These are phyloP conservation scores for Bipolaris sorokiniana DNA, from an alignment of 2,329 filamentous ascomycete species.

Conservation along the genomic window DNA sequence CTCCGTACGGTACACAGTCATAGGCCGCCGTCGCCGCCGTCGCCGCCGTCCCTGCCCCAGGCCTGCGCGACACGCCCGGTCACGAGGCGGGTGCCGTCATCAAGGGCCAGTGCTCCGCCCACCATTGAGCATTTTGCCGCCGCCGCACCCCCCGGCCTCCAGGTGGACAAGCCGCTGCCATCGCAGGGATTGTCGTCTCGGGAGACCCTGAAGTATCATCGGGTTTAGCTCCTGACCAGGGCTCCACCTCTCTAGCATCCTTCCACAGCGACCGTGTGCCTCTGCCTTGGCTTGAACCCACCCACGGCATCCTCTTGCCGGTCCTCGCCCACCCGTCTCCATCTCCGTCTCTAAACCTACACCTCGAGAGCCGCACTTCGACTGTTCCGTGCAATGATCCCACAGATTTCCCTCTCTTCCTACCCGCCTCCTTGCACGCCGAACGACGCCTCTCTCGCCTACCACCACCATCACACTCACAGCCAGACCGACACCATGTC, in stretches of 20 bases:
- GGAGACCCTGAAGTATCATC: constrained; percentile 18
- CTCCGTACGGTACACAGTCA: background rate
- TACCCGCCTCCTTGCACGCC: constrained; percentile 35
- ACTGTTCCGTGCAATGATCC: constrained; percentile 28
- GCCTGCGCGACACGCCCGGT: background rate
- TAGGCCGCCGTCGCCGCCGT: background rate
- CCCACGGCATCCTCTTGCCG: constrained; percentile 32
- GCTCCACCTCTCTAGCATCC: constrained; percentile 29
- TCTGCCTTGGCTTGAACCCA: constrained; percentile 18
- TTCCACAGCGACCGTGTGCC: constrained; percentile 28
- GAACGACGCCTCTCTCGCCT: constrained; percentile 33
- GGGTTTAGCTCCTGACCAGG: constrained; percentile 8
- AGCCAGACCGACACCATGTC: constrained; percentile 43
- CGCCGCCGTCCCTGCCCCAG: background rate
- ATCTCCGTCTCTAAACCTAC: constrained; percentile 20
- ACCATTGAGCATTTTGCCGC: constrained; percentile 9
- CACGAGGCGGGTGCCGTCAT: background rate
- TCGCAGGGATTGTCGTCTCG: constrained; percentile 21
- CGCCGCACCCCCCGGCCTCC: background rate
- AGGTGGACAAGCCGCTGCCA: constrained; percentile 4
- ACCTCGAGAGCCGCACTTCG: constrained; percentile 21
- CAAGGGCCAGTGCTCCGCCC: background rate
- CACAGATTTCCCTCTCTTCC: constrained; percentile 30
- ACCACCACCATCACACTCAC: constrained; percentile 9
- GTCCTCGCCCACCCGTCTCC: constrained; percentile 17